Evolutionary conservation across 768 basidiomycete species (phyloP), one percentile per base, ranked within the genome.

Genomic region (Suillus fuscotomentosus): DNA sequence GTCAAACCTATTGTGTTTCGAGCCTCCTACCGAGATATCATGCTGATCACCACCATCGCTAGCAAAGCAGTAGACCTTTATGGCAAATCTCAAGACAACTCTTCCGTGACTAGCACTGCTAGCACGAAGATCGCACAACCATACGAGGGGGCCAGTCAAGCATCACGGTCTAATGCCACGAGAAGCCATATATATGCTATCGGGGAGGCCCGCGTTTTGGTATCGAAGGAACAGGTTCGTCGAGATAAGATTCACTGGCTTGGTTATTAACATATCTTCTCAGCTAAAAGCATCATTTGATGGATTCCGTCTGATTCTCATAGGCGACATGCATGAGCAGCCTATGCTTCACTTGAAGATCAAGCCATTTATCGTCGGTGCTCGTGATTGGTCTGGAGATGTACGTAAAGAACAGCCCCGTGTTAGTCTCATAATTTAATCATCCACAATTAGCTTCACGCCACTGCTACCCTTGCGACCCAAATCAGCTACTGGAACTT

Each of bases 401-500:
- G 95, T 97, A 68, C 64, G 83, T 59, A 20, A 31, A 42, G 5
- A 41, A 41, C 15, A 42, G 27, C 17, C 22, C 24, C 17, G 24
- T 59, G 24, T 41, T 42, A 6, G 24, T 27, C 17, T 41, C 41
- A 24, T 42, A 55, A 4, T 57, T 48, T 9, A 22, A 34, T 27
- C 14, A n/a, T 14, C 6, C 15, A 34, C 24, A 66, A 39, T 13
- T 67, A 98, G 97, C 78, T 99, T 53, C 89, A 90, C 72, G 92
- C 94, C 6, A 88, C 89, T 7, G 91, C 92, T 1, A 89, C 90
- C 0, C 80, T 98, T 70, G 88, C 89, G 27, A 89, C 88, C 3
- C 87, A 89, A 59, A 90, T 97, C 74, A 94, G 88, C 65, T 99
- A 97, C 71, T 99, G 95, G 94, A 99, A 99, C 75, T 77, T 99